Percentiles rank a stretch among this genome's conserved stretches.
phyloP scores from a whole-genome alignment of 2,329 filamentous ascomycete species.

The Aspergillus unguis region DNA sequence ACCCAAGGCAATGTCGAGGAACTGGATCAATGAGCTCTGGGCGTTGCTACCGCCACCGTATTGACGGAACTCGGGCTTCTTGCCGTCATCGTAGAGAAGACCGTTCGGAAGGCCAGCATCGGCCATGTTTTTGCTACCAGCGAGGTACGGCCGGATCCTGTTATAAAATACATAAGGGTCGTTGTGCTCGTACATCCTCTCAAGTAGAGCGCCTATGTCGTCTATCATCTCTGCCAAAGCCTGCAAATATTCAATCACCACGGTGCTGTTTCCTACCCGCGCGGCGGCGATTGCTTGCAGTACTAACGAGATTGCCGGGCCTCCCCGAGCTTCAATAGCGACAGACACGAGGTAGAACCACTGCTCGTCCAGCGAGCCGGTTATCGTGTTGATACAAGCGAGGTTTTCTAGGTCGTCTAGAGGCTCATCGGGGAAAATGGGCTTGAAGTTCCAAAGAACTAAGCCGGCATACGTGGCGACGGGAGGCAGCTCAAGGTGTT shows the following conservation, averaged over 20 bases:
- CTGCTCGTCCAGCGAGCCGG: slow-evolving; percentile 90
- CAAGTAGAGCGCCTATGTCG: slow-evolving; percentile 72
- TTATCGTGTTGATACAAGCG: slow-evolving; percentile 83
- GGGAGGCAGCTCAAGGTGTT: slow-evolving; percentile 77
- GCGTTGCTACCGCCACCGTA: slow-evolving; percentile 95
- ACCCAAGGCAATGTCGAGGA: slow-evolving; percentile 89
- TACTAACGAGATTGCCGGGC: slow-evolving; percentile 83
- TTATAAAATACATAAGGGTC: slow-evolving; percentile 94
- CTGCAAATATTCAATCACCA: slow-evolving; percentile 73
- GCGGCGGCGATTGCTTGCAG: slow-evolving; percentile 80
- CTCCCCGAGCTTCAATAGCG: slow-evolving; percentile 89
- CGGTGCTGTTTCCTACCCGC: slow-evolving; percentile 63
- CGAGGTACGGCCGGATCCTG: slow-evolving; percentile 91
- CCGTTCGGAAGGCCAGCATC: slow-evolving; percentile 87
- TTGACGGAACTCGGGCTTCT: slow-evolving; percentile 67
- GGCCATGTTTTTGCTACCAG: slow-evolving; percentile 95
- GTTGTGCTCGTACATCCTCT: slow-evolving; percentile 92
- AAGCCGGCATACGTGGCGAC: slow-evolving; percentile 92
- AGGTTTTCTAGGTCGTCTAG: slow-evolving; percentile 85
- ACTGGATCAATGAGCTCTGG: slow-evolving; percentile 93
- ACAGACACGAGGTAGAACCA: slow-evolving; percentile 98
- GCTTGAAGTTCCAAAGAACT: slow-evolving; percentile 95
- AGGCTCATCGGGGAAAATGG: slow-evolving; percentile 77
- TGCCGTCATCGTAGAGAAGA: slow-evolving; percentile 80
- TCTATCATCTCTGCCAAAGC: slow-evolving; percentile 83